These are phyloP conservation scores for Didymellaceae sp. DNA, from an alignment of 2,329 filamentous ascomycete genomes.

Conservation along the genomic window DNA sequence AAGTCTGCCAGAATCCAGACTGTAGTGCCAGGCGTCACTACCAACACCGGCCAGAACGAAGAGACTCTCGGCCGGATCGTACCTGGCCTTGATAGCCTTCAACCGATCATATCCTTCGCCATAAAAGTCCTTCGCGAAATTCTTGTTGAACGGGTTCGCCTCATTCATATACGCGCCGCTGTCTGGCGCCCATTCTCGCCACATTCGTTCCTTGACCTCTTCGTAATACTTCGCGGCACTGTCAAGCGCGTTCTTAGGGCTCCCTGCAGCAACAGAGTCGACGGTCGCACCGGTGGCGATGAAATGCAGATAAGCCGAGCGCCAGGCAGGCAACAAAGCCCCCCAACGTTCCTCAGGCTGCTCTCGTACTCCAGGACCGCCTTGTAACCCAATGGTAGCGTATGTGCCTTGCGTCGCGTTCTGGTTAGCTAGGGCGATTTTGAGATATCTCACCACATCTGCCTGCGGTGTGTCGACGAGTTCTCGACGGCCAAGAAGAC, in stretches of 20 bases:
- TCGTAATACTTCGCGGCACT: slow-evolving; percentile 23
- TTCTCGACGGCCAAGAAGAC: slow-evolving; percentile 36
- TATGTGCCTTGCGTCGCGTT: slow-evolving; percentile 27
- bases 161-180: slow-evolving; percentile 29
- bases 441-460: slow-evolving; percentile 18
- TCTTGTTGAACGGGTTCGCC: slow-evolving; percentile 19
- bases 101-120: slow-evolving; percentile 16
- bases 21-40: slow-evolving; percentile 31
- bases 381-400: slow-evolving; percentile 36
- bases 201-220: slow-evolving; percentile 25
- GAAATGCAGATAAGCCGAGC: slow-evolving; percentile 41
- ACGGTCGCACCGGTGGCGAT: slow-evolving; percentile 32
- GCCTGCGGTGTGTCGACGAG: slow-evolving; percentile 21
- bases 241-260: slow-evolving; percentile 18
- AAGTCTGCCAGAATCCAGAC: slow-evolving; percentile 29
- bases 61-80: slow-evolving; percentile 24
- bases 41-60: slow-evolving; percentile 31
- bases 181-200: slow-evolving; percentile 22
- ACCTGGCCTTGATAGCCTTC: slow-evolving; percentile 17
- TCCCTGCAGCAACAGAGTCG: background rate
- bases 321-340: slow-evolving; percentile 45
- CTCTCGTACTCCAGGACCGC: slow-evolving; percentile 37
- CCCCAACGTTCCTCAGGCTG: slow-evolving; percentile 26
- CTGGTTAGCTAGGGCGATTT: slow-evolving; percentile 22
- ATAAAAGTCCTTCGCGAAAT: slow-evolving; percentile 24